Evolutionary conservation across 2,329 filamentous ascomycete species (phyloP).

Genomic region (Podosphaera leucotricha): DNA sequence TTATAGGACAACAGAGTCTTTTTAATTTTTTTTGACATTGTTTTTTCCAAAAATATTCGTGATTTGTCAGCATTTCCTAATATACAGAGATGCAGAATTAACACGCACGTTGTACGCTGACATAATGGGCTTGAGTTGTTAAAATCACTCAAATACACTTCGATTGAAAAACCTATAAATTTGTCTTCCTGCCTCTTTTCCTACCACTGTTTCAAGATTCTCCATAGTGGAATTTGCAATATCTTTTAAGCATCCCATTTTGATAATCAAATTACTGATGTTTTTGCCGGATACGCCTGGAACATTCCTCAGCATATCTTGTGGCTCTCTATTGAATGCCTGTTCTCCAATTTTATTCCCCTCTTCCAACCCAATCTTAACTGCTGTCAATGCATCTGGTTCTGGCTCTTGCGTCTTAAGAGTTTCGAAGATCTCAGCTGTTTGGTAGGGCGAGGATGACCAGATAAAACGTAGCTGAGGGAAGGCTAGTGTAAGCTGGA

Average conservation of each 20-base stretch:
- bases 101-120: too few relatives aligned
- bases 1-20: too few relatives aligned
- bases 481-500: constrained; percentile 78
- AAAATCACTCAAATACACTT: constrained; percentile 11
- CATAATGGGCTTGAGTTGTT: background rate
- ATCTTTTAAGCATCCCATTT: constrained; percentile 54
- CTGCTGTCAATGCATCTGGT: constrained; percentile 72
- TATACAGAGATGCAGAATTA: too few relatives aligned
- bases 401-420: constrained; percentile 78
- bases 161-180: constrained; percentile 60
- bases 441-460: constrained; percentile 84
- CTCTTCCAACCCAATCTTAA: constrained; percentile 54
- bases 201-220: constrained; percentile 52
- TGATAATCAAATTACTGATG: constrained; percentile 44
- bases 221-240: constrained; percentile 65
- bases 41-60: too few relatives aligned
- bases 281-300: constrained; percentile 69
- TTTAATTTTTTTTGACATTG: too few relatives aligned
- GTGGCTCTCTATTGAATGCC: constrained; percentile 60
- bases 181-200: constrained; percentile 50
- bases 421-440: constrained; percentile 86
- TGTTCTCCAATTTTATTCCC: constrained; percentile 38
- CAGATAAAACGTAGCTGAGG: constrained; percentile 78
- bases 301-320: constrained; percentile 71
- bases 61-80: too few relatives aligned